Conservation (phyloP, 108 stramenopile genomes). For the Cylindrotheca closterium region DNA sequence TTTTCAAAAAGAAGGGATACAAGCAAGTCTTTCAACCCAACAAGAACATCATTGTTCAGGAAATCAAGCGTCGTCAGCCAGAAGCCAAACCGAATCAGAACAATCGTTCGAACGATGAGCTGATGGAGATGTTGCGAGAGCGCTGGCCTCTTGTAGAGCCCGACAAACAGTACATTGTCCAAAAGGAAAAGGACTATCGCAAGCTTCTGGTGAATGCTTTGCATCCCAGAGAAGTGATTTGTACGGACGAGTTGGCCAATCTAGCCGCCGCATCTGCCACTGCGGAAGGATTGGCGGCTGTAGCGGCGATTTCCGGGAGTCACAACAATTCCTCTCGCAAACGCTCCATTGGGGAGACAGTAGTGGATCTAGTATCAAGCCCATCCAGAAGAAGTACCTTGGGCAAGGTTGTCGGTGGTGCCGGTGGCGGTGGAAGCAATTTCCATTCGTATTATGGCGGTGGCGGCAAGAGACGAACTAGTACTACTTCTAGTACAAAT, state of each 20-base stretch:
- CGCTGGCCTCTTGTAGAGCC: not conserved
- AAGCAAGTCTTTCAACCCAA: not conserved
- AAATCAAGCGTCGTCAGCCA: not conserved
- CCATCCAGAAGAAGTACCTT: no score
- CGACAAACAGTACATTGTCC: not conserved
- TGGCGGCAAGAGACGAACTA: not conserved
- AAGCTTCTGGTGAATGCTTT: not conserved
- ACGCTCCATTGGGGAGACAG: no score
- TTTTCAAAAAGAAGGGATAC: not conserved
- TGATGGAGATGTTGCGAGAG: not conserved
- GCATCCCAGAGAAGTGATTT: not conserved
- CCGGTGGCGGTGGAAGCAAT: no score
- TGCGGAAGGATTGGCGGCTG: not conserved
- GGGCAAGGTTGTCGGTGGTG: no score
- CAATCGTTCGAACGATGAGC: not conserved
- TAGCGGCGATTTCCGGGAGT: not conserved
- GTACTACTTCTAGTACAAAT: not conserved
- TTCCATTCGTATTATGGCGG: no score
- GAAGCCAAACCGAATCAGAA: not conserved
- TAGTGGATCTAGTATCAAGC: no score
- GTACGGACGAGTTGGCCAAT: not conserved
- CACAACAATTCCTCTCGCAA: no score
- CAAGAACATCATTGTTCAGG: not conserved
- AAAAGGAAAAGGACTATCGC: not conserved
- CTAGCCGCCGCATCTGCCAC: not conserved